Base-by-base conservation (phyloP, 208 protist species). In the Tritrichomonas foetus region DNA sequence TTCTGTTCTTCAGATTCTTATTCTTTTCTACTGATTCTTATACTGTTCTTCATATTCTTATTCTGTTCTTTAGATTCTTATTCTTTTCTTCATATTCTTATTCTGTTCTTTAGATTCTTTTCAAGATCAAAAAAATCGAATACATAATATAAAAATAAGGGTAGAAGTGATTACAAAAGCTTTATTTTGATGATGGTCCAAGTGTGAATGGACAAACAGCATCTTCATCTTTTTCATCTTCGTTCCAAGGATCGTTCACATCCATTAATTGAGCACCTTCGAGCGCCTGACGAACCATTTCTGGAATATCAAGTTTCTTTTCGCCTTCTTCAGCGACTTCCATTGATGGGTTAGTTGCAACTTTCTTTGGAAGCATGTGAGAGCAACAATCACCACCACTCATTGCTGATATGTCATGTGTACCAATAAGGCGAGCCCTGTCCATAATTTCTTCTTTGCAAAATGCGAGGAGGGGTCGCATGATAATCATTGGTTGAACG, bases 331-430 rank as follows among this genome's bases (percentile, higher is more conserved):
- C 30, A 30, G 78, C 47, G 1, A 39, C 47, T 57, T 89, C 44
- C 27, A 89, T 89, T 89, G 78, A 39, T 61, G 78, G 78, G 0
- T 89, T 25, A 16, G 78, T 89, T 9, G 47, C 41, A 57, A 89
- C 78, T 50, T 57, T 53, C 47, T 89, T 89, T 61, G 78, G 78
- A 53, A 89, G 47, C 78, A 89, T 89, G 47, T 89, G 78, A 22
- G 78, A 89, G 47, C 78, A 89, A 49, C 78, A 89, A 50, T 89
- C 78, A 39, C 78, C 78, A 30, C 41, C 78, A 33, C 20, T 25
- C 3, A 50, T 3, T 2, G 39, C 14, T 27, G 78, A 89, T 20
- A 89, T 89, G 16, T 89, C 78, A 30, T 57, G 39, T 39, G 78
- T 89, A 39, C 78, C 78, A n/a, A 89, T 89, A 3, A 33, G 3